These are phyloP conservation scores for Rubia yunnanensis DNA, from an alignment of 257 asterid species.

Conservation along the genomic window DNA sequence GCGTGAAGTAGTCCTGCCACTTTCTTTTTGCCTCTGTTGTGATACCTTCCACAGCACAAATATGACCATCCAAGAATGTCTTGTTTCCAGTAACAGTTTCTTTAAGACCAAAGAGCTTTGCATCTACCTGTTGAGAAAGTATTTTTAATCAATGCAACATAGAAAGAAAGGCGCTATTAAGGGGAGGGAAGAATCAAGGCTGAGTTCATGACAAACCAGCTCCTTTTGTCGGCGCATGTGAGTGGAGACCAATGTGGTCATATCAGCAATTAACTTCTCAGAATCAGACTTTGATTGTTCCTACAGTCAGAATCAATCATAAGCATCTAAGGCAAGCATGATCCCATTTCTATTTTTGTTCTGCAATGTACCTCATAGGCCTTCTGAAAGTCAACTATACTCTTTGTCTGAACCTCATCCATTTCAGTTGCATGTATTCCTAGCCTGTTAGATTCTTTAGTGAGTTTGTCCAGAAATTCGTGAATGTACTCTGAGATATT, in stretches of 20 bases:
- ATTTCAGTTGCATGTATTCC: conserved; percentile 47
- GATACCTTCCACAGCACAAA: conserved; percentile 52
- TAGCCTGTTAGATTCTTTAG: conserved; percentile 52
- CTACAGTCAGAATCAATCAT: conserved; percentile 28
- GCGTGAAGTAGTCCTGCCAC: conserved; percentile 67
- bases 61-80: conserved; percentile 57
- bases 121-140: conserved; percentile 44
- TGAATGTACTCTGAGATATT: conserved; percentile 44
- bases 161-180: background rate
- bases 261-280: conserved; percentile 68
- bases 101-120: conserved; percentile 45
- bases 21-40: conserved; percentile 71
- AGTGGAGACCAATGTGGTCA: conserved; percentile 58
- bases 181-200: background rate
- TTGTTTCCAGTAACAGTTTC: conserved; percentile 51
- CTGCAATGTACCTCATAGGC: conserved; percentile 50
- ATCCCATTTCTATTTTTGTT: background rate
- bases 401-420: conserved; percentile 32
- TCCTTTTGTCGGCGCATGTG: conserved; percentile 67
- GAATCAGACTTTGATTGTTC: conserved; percentile 59
- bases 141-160: background rate
- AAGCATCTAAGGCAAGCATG: conserved; percentile 8
- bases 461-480: conserved; percentile 40
- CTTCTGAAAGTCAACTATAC: conserved; percentile 58
- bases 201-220: conserved; percentile 35